Evolutionary conservation across 2,329 filamentous ascomycete genomes (phyloP), one percentile per base, ranked within the genome.

Genomic region (Cercospora janseana): DNA sequence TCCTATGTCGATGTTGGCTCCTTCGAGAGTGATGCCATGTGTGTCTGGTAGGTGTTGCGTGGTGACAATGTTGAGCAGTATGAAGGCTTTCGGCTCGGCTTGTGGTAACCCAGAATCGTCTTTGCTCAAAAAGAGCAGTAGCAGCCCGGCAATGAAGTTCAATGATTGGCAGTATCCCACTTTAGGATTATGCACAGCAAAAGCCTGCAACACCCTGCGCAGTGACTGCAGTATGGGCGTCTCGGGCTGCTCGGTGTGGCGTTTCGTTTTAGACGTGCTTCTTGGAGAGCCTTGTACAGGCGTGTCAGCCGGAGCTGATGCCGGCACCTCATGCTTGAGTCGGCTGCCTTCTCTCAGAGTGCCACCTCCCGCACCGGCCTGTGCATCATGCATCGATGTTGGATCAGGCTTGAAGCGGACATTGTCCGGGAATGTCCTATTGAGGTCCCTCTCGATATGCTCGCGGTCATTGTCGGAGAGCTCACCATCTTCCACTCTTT

Each of bases 141-240:
- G 76, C 45, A 97, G 79, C 3, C 91, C 92, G 4, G 92, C 90
- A 43, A 97, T 80, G 70, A 97, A 97, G 69, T 97, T 97, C 23
- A 97, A 80, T 15, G 88, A 94, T 68, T 97, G 92, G 65, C 92
- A 97, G 69, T 97, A 97, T 10, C 92, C 92, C 60, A 96, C 94
- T 47, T 81, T 81, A 1, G 92, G 90, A 62, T 94, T 94, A 72
- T 95, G 88, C 32, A 95, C 79, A 2, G 92, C 85, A 68, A 96
- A 97, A 8, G 91, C 90, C 63, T 88, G 87, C 20, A 97, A 75
- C 0, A 97, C 89, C 31, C 89, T 83, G 23, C 92, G 86, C 6
- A 97, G 79, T 4, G 89, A 85, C 28, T 83, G 79, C 46, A 97
- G 85, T 62, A 95, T 88, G 9, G 81, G 77, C 0, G 87, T 88